Conservation (phyloP, 1,284 basidiomycete species). For the Trametes pubescens region DNA sequence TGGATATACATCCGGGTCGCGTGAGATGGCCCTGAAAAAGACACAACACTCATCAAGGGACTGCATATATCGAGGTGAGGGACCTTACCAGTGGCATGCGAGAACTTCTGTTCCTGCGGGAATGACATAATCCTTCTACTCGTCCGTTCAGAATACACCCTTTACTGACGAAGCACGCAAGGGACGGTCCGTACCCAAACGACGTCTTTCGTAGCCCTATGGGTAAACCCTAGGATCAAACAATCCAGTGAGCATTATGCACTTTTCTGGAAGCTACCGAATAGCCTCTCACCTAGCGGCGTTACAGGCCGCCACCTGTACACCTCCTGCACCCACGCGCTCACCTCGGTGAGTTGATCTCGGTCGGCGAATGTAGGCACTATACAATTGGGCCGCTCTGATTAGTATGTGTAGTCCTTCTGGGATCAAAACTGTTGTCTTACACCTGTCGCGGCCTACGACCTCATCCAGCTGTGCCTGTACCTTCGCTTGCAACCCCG, state of each 20-base stretch:
- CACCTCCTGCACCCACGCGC: conserved; percentile 67
- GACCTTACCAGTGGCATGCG: conserved; percentile 62
- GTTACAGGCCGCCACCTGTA: conserved; percentile 72
- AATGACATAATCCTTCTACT: conserved; percentile 60
- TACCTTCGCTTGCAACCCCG: conserved; percentile 60
- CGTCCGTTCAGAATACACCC: background rate
- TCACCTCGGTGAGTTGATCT: conserved; percentile 58
- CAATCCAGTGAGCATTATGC: background rate
- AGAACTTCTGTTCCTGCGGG: conserved; percentile 65
- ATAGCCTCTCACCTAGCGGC: conserved; percentile 36
- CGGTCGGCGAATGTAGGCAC: conserved; percentile 62
- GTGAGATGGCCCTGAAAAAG: conserved; percentile 54
- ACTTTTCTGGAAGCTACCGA: too few relatives aligned
- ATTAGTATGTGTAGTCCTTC: background rate
- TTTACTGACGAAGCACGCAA: background rate
- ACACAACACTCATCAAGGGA: too few relatives aligned
- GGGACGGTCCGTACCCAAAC: conserved; percentile 55
- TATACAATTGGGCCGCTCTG: conserved; percentile 28
- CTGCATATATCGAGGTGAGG: background rate
- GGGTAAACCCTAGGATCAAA: conserved; percentile 53
- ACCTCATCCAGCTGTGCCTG: conserved; percentile 69
- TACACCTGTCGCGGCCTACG: conserved; percentile 61
- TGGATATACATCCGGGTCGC: conserved; percentile 62
- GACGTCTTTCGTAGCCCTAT: conserved; percentile 66
- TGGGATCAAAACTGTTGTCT: conserved; percentile 25